Percentiles rank a stretch among this genome's conserved stretches.
Evolutionary conservation across 2,329 filamentous ascomycete genomes (phyloP).

Genomic region (Knoxdaviesia proteae): DNA sequence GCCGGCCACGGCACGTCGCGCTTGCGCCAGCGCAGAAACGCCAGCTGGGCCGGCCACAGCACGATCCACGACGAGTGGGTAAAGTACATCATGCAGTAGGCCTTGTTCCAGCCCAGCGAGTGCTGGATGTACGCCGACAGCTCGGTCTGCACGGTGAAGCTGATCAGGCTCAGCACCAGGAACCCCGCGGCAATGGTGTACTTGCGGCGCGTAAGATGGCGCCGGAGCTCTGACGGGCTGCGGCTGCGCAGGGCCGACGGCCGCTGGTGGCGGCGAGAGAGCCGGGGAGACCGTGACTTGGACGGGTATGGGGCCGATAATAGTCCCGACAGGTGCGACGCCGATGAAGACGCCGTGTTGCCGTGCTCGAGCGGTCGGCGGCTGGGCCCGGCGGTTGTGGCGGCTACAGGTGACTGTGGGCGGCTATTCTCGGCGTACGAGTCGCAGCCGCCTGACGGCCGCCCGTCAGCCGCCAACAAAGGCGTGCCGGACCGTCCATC

Average conservation of each 20-base stretch:
- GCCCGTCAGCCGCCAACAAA: too few species aligned
- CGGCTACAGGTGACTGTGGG: too few species aligned
- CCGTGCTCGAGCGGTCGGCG: too few species aligned
- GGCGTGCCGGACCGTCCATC: too few species aligned
- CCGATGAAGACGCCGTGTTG: too few species aligned
- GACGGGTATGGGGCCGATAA: not conserved
- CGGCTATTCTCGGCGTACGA: too few species aligned
- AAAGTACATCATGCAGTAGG: constrained; percentile 98
- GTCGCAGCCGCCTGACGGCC: too few species aligned
- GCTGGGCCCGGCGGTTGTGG: too few species aligned
- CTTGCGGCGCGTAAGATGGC: constrained; percentile 42
- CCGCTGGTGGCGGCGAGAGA: constrained; percentile 11
- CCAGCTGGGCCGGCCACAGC: constrained; percentile 69
- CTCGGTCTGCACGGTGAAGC: constrained; percentile 89
- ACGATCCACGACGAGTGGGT: constrained; percentile 89
- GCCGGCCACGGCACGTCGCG: constrained; percentile 56
- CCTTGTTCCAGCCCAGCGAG: constrained; percentile 83
- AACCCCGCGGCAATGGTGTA: constrained; percentile 80
- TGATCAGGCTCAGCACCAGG: constrained; percentile 59
- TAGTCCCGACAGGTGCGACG: too few species aligned
- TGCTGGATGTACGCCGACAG: constrained; percentile 89
- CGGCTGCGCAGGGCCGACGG: constrained; percentile 56
- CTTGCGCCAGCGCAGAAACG: constrained; percentile 62
- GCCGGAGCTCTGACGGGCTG: constrained; percentile 37
- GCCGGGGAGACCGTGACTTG: not conserved